These are phyloP conservation scores for Acacia melanoxylon DNA, from an alignment of 306 rosid genomes.

Conservation along the genomic window DNA sequence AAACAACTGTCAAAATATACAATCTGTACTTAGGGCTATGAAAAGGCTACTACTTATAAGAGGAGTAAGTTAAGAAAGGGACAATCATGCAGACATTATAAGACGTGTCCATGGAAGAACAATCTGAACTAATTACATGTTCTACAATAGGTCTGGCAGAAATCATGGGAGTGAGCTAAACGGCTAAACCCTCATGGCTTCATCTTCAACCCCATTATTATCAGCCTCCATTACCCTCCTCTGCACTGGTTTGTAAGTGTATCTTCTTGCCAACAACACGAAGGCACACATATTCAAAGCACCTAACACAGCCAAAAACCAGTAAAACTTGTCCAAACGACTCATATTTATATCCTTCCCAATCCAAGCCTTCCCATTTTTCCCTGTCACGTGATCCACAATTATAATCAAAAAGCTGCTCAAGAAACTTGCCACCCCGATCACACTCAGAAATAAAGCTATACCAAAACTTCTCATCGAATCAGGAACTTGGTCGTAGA, in stretches of 20 bases:
- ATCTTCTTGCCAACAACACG: conserved; percentile 36
- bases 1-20: background rate
- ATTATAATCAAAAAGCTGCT: conserved; percentile 46
- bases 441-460: conserved; percentile 51
- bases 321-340: conserved; percentile 50
- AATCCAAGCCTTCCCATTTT: conserved; percentile 44
- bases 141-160: background rate
- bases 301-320: conserved; percentile 38
- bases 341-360: conserved; percentile 45
- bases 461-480: conserved; percentile 56
- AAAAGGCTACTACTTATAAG: no score
- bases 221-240: conserved; percentile 3
- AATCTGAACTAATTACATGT: background rate
- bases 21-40: no score
- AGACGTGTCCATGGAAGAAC: background rate
- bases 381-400: conserved; percentile 44
- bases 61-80: background rate
- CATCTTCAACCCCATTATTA: conserved; percentile 26
- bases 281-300: conserved; percentile 37
- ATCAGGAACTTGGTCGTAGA: conserved; percentile 56
- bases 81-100: background rate
- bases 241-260: conserved; percentile 43
- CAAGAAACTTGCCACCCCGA: conserved; percentile 50
- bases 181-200: background rate
- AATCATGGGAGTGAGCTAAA: background rate